Evolutionary conservation across 148 eudicot genomes (phyloP).

Genomic region (Fagopyrum homotropicum): DNA sequence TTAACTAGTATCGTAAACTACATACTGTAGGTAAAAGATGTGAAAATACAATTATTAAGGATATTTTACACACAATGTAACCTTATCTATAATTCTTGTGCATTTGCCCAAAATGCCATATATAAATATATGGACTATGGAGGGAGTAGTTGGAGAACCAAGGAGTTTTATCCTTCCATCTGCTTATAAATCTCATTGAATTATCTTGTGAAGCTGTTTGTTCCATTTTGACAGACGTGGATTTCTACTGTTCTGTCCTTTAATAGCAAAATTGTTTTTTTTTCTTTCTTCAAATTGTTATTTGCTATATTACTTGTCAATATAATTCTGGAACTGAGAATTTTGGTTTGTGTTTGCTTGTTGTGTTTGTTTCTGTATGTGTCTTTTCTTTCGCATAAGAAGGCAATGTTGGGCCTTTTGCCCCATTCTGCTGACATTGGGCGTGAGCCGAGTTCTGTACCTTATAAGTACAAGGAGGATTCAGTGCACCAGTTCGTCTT

Average conservation of each 20-base stretch:
- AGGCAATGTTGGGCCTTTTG: slow-evolving; percentile 98
- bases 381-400: slow-evolving; percentile 84
- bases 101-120: too few species aligned
- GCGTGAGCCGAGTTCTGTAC: slow-evolving; percentile 98
- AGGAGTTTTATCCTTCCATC: not conserved
- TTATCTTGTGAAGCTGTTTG: not conserved
- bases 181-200: not conserved
- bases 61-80: too few species aligned
- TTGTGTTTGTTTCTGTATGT: slow-evolving; percentile 91
- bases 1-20: too few species aligned
- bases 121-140: too few species aligned
- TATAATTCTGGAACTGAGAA: slow-evolving; percentile 79
- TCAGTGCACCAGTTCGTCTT: slow-evolving; percentile 81
- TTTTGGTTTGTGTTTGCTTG: slow-evolving; percentile 85
- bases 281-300: not conserved
- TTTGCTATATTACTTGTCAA: slow-evolving; percentile 32
- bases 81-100: too few species aligned
- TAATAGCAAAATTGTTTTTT: slow-evolving; percentile 19
- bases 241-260: not conserved
- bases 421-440: slow-evolving; percentile 99
- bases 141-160: too few species aligned
- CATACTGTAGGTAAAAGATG: too few species aligned
- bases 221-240: not conserved
- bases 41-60: too few species aligned
- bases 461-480: slow-evolving; percentile 83